phyloP scores from a whole-genome alignment of 257 asterid genomes.

The Solanum chmielewskii region DNA sequence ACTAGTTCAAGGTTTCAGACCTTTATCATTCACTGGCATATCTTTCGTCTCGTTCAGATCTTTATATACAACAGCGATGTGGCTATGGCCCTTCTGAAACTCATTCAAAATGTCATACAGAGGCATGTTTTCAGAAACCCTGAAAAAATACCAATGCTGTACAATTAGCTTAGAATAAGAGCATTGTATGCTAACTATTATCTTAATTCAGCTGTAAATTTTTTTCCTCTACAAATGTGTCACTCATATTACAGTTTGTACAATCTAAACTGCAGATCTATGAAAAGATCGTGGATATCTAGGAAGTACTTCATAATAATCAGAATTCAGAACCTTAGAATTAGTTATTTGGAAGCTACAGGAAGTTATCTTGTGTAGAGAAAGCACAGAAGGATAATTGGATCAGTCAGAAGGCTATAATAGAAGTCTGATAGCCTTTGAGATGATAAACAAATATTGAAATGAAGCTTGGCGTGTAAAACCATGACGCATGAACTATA shows the following conservation, averaged over 20 bases:
- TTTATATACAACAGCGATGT: conserved; percentile 81
- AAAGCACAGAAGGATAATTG: background rate
- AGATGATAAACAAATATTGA: background rate
- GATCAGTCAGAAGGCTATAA: background rate
- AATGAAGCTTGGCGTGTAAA: background rate
- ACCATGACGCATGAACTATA: background rate
- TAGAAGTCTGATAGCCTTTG: background rate
- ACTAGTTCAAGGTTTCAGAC: conserved; percentile 1
- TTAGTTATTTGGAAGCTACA: background rate
- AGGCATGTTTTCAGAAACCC: conserved; percentile 91
- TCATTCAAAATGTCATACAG: conserved; percentile 94
- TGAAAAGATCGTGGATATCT: background rate
- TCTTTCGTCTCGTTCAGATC: conserved; percentile 62
- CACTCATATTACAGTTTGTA: background rate
- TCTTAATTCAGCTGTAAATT: background rate
- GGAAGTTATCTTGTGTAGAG: background rate
- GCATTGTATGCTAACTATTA: background rate
- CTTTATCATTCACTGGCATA: conserved; percentile 35
- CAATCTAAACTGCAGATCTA: background rate
- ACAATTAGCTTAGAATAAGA: background rate
- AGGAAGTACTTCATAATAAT: background rate
- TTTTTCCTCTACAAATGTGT: background rate
- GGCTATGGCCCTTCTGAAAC: conserved; percentile 98
- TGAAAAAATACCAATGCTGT: conserved; percentile 16
- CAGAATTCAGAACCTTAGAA: background rate